phyloP scores from a whole-genome alignment of 331 rosid species.

The Malus hybrid region DNA sequence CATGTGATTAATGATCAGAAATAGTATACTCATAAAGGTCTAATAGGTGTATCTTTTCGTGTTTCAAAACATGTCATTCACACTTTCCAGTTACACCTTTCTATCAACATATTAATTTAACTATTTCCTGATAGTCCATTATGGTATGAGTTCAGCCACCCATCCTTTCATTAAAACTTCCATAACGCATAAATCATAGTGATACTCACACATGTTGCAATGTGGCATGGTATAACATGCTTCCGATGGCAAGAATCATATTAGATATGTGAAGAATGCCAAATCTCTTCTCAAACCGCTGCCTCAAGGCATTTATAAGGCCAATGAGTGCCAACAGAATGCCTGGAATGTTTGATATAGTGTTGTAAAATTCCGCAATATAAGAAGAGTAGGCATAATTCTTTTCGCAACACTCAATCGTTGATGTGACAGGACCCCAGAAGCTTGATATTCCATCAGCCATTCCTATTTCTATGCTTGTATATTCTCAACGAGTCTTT shows the following conservation, averaged over 20 bases:
- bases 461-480: constrained; percentile 40
- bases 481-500: neutral
- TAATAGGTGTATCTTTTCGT: neutral
- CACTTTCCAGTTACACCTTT: neutral
- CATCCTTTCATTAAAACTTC: neutral
- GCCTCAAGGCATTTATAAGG: constrained; percentile 62
- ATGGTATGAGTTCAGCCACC: neutral
- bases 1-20: neutral
- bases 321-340: constrained; percentile 79
- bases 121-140: neutral
- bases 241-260: constrained; percentile 80
- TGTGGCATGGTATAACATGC: constrained; percentile 82
- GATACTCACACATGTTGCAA: constrained; percentile 65
- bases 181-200: constrained; percentile 8
- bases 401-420: constrained; percentile 67
- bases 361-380: constrained; percentile 77
- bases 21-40: neutral
- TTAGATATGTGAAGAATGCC: constrained; percentile 74
- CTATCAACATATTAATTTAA: neutral
- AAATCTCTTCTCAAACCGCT: constrained; percentile 87
- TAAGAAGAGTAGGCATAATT: constrained; percentile 69
- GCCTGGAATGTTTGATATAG: constrained; percentile 66
- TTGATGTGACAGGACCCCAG: constrained; percentile 95
- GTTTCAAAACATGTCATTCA: neutral
- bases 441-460: constrained; percentile 60